Evolutionary conservation across 257 asterid genomes (phyloP), one percentile per base, ranked within the genome.

Genomic region (Fraxinus quadrangulata): DNA sequence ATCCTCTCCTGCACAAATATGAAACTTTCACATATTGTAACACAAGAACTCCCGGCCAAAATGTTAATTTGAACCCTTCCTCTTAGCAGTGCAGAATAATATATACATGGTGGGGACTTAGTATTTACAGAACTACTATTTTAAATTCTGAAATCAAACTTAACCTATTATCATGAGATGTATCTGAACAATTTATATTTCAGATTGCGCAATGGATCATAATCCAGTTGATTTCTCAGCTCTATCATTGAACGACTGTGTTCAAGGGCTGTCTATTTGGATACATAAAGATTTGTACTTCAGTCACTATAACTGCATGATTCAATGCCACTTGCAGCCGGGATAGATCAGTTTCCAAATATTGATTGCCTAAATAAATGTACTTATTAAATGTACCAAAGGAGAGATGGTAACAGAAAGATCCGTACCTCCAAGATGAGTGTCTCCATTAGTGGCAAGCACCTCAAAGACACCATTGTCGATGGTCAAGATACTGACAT

Each of bases 401-500:
- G 26, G 16, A 36, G 34, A 23, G 59, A 21, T 51, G 56, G 21
- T 69, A 37, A 14, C 28, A 33, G 14, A 74, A 1, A 75, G 61
- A 77, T 83, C 39, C 74, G 79, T 86, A 89, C 98, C 99, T 90
- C 99, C 99, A 78, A 95, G 92, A 84, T 95, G 99, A 75, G 99
- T 95, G 82, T 93, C 99, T 54, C 98, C 99, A 34, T 93, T 95
- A n/a, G 99, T 95, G 30, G 98, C 73, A 69, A 95, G 98, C 86
- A 93, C 98, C 94, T 95, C 98, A 72, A 95, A 93, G 21, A 93
- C 99, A 33, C 99, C 97, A 79, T 93, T 93, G 40, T 95, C 98
- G 74, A 95, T 90, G 81, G 97, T 91, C 87, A 95, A 84, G 84
- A 95, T 82, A 80, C 99, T 95, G 88, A 91, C 99, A 87, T 95